Percentiles rank a stretch among this genome's conserved stretches.
These are phyloP conservation scores for Fusarium devonianum DNA, from an alignment of 2,329 filamentous ascomycete species.

Conservation along the genomic window DNA sequence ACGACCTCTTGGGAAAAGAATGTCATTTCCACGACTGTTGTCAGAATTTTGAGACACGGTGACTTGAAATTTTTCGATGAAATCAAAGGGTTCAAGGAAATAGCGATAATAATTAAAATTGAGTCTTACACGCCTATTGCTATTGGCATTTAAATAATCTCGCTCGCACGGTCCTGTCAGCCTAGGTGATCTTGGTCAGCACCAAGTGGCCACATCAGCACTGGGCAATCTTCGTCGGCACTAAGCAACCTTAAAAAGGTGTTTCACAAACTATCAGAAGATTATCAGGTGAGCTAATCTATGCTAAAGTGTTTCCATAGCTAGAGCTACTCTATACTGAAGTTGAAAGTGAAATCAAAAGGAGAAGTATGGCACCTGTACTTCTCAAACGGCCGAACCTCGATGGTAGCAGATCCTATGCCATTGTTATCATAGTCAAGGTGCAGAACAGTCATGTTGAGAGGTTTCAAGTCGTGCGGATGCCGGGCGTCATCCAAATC, in stretches of 20 bases:
- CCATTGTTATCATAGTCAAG: conserved; percentile 24
- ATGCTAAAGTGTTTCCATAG: no score
- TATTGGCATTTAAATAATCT: no score
- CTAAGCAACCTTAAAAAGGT: no score
- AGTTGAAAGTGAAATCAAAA: conserved; percentile 18
- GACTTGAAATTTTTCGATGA: neutral
- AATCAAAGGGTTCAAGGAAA: neutral
- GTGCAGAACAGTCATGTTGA: conserved; percentile 19
- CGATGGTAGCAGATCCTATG: conserved; percentile 8
- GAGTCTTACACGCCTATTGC: no score
- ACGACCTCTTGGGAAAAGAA: neutral
- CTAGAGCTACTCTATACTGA: conserved; percentile 6
- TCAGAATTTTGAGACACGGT: neutral
- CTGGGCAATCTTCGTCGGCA: no score
- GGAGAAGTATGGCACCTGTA: conserved; percentile 16
- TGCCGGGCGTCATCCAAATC: conserved; percentile 15
- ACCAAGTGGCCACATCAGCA: no score
- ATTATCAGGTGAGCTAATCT: no score
- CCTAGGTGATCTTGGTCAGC: no score
- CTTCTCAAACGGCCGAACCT: conserved; percentile 19
- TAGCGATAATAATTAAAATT: neutral
- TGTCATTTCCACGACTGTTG: neutral
- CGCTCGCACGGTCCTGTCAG: no score
- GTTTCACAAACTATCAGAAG: no score
- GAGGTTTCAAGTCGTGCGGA: conserved; percentile 11